Evolutionary conservation across 2,329 filamentous ascomycete genomes (phyloP).

Genomic region (Neonectria punicea): DNA sequence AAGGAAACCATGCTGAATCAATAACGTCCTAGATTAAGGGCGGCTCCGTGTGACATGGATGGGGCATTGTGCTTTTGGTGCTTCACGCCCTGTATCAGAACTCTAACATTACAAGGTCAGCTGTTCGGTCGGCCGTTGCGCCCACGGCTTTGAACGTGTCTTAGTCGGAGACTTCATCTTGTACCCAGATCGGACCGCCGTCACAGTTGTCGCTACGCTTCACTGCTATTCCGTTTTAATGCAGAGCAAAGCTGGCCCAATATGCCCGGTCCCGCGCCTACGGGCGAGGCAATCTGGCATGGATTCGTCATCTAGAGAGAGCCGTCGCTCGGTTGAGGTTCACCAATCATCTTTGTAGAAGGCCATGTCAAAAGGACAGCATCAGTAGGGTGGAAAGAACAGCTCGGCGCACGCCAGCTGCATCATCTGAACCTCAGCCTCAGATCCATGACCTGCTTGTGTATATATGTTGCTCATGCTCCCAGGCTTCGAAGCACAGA

Average conservation of each 20-base stretch:
- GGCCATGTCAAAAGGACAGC: background rate
- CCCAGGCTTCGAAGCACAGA: background rate
- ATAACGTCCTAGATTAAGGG: background rate
- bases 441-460: background rate
- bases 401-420: background rate
- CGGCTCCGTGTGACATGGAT: background rate
- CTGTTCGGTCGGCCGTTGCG: background rate
- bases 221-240: background rate
- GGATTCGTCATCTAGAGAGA: background rate
- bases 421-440: background rate
- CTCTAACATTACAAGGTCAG: background rate
- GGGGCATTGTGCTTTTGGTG: background rate
- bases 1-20: background rate
- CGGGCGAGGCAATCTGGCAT: background rate
- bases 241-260: background rate
- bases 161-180: background rate
- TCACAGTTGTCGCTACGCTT: background rate
- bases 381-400: background rate
- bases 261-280: background rate
- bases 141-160: background rate
- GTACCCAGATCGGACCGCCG: background rate
- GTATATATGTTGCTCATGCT: background rate
- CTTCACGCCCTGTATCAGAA: background rate
- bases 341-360: background rate
- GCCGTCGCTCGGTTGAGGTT: background rate